A percentile compares a stretch with the other conserved stretches of the same genome.
phyloP scores from a whole-genome alignment of 192 early-diverging fungal genomes.

The Coemansia furcata region DNA sequence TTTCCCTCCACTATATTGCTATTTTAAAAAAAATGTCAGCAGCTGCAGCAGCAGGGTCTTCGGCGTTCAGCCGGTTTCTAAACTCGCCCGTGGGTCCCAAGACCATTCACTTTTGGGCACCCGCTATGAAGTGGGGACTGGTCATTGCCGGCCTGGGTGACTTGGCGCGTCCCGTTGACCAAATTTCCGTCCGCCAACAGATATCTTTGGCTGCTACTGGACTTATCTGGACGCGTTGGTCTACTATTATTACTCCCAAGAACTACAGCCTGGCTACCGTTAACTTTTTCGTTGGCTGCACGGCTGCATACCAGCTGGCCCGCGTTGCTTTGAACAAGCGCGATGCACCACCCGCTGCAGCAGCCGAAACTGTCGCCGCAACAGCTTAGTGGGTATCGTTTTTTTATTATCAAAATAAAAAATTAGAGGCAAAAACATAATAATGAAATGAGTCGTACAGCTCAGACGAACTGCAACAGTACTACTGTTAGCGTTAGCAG shows the following conservation, averaged over 20 bases:
- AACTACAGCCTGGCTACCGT: constrained; percentile 90
- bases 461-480: neutral
- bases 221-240: constrained; percentile 97
- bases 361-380: neutral
- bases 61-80: constrained; percentile 70
- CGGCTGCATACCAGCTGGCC: constrained; percentile 81
- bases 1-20: too few species aligned
- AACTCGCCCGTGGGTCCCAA: constrained; percentile 87
- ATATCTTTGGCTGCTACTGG: constrained; percentile 89
- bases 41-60: constrained; percentile 30
- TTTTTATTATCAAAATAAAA: neutral
- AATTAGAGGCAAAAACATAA: neutral
- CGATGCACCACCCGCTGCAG: neutral
- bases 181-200: constrained; percentile 82
- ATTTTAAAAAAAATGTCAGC: constrained; percentile 11
- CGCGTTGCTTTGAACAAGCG: constrained; percentile 58
- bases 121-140: constrained; percentile 70
- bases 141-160: constrained; percentile 93
- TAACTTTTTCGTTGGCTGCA: constrained; percentile 91
- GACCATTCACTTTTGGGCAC: constrained; percentile 99
- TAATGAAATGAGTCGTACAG: neutral
- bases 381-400: neutral
- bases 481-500: neutral
- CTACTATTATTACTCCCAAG: constrained; percentile 88
- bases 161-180: constrained; percentile 83